phyloP scores from a whole-genome alignment of 805 yeast genomes.

The Candida schatavii region DNA sequence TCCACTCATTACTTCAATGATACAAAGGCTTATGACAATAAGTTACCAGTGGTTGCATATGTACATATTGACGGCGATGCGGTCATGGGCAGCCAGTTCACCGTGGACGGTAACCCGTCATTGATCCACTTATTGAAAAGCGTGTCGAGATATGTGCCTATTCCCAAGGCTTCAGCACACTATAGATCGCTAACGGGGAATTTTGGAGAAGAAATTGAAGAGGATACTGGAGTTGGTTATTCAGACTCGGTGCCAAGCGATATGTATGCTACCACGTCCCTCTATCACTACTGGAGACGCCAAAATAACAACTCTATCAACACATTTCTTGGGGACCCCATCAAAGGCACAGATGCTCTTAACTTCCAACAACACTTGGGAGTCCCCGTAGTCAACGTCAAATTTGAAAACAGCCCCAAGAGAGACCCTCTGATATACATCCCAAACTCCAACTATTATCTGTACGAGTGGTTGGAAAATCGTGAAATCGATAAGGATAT shows the following conservation, averaged over 20 bases:
- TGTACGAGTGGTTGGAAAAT: constrained; percentile 28
- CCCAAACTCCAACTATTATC: constrained; percentile 35
- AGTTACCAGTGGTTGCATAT: constrained; percentile 29
- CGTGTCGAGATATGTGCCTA: constrained; percentile 29
- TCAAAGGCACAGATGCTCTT: constrained; percentile 23
- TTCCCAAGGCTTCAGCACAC: constrained; percentile 24
- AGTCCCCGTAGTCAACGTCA: constrained; percentile 31
- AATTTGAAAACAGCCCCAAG: constrained; percentile 28
- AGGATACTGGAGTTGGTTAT: constrained; percentile 7
- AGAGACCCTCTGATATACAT: constrained; percentile 26
- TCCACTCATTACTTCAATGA: constrained; percentile 22
- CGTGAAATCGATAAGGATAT: constrained; percentile 24
- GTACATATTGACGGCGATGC: constrained; percentile 40
- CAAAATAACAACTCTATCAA: constrained; percentile 32
- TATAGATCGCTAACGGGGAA: constrained; percentile 14
- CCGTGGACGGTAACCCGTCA: constrained; percentile 34
- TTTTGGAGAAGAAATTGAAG: constrained; percentile 3
- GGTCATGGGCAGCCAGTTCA: constrained; percentile 34
- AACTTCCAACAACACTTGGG: constrained; percentile 29
- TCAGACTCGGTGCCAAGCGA: constrained; percentile 5
- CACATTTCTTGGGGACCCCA: constrained; percentile 25
- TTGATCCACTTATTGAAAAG: constrained; percentile 28
- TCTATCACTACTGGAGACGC: constrained; percentile 33
- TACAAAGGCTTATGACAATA: constrained; percentile 14
- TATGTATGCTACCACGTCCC: constrained; percentile 19